phyloP scores from a whole-genome alignment of 2,329 filamentous ascomycete genomes.

The Xylariaceae sp. region DNA sequence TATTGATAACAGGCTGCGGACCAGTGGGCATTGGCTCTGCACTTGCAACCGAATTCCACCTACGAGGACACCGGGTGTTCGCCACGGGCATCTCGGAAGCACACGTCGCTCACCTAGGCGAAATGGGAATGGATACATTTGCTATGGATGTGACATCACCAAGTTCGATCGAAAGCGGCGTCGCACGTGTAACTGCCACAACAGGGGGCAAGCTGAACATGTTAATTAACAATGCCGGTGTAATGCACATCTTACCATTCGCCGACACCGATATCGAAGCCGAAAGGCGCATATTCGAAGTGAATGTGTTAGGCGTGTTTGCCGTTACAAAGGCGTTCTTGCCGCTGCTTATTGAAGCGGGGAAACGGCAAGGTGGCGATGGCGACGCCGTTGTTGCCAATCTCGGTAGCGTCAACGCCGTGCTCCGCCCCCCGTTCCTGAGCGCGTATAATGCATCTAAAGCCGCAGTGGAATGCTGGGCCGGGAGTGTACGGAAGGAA shows the following conservation, averaged over 20 bases:
- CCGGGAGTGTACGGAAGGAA: constrained; percentile 21
- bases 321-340: constrained; percentile 19
- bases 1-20: constrained; percentile 29
- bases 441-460: constrained; percentile 27
- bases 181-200: constrained; percentile 10
- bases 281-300: constrained; percentile 17
- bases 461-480: constrained; percentile 23
- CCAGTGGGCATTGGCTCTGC: constrained; percentile 24
- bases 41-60: constrained; percentile 27
- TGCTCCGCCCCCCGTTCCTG: constrained; percentile 20
- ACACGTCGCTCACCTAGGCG: constrained; percentile 15
- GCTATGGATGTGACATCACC: constrained; percentile 25
- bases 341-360: constrained; percentile 12
- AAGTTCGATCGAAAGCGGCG: constrained; percentile 17
- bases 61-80: constrained; percentile 29
- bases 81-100: constrained; percentile 25
- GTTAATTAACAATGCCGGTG: constrained; percentile 25
- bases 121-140: constrained; percentile 21
- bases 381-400: constrained; percentile 20
- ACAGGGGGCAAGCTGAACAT: constrained; percentile 23
- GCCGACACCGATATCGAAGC: constrained; percentile 16
- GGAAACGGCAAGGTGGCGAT: constrained; percentile 1
- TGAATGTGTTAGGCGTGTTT: constrained; percentile 21
- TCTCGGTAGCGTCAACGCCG: constrained; percentile 21
- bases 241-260: constrained; percentile 20